Percentiles rank a stretch among this genome's conserved stretches.
These are phyloP conservation scores for Nemania sp. DNA, from an alignment of 2,329 filamentous ascomycete species.

Conservation along the genomic window DNA sequence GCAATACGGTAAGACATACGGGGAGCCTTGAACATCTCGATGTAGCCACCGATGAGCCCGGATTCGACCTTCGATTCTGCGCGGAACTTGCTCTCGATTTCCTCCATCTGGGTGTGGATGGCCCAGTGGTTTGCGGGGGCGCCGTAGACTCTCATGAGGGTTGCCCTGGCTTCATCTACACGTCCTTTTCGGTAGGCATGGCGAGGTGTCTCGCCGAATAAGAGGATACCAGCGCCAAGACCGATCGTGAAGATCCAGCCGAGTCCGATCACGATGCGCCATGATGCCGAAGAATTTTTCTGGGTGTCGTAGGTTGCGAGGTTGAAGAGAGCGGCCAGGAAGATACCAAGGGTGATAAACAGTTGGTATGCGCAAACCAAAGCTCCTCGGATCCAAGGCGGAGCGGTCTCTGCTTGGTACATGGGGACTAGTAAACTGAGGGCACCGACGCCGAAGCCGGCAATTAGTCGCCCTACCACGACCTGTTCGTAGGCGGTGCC, in stretches of 20 bases:
- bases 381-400: slow-evolving; percentile 66
- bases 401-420: slow-evolving; percentile 73
- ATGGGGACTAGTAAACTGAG: slow-evolving; percentile 69
- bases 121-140: slow-evolving; percentile 29
- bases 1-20: slow-evolving; percentile 65
- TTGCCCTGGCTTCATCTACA: slow-evolving; percentile 50
- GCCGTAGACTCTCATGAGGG: slow-evolving; percentile 54
- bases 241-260: slow-evolving; percentile 55
- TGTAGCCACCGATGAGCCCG: slow-evolving; percentile 34
- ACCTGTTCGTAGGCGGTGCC: slow-evolving; percentile 63
- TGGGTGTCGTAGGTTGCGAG: slow-evolving; percentile 59
- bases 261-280: slow-evolving; percentile 62
- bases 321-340: slow-evolving; percentile 62
- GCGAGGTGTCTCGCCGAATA: slow-evolving; percentile 57
- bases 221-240: slow-evolving; percentile 52
- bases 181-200: slow-evolving; percentile 54
- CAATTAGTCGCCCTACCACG: slow-evolving; percentile 65
- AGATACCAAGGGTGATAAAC: slow-evolving; percentile 73
- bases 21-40: slow-evolving; percentile 66
- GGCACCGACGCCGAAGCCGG: slow-evolving; percentile 69
- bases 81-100: slow-evolving; percentile 57
- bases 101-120: slow-evolving; percentile 36
- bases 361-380: slow-evolving; percentile 71
- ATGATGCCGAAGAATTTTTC: slow-evolving; percentile 50
- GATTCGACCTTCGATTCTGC: slow-evolving; percentile 45